Evolutionary conservation across 2,329 filamentous ascomycete species (phyloP), one percentile per base, ranked within the genome.

Genomic region (Diaporthe sp.): DNA sequence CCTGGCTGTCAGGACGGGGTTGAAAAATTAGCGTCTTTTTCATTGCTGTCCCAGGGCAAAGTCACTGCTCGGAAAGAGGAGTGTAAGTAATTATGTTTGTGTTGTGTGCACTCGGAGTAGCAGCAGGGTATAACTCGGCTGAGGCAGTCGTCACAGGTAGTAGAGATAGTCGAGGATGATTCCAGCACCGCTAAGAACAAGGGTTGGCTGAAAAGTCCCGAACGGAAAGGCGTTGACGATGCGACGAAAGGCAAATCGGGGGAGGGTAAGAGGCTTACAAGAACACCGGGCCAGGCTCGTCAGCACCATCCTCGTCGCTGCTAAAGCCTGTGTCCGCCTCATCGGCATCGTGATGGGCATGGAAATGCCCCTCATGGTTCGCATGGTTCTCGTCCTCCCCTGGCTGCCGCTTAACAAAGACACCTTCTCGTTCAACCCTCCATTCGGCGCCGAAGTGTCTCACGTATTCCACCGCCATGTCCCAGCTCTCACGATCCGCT

Each of bases 401-500:
- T 3, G 79, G 76, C 50, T 76, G 77, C 13, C 73, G 42, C 38
- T 77, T 83, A 4, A 86, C 83, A 52, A 89, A 86, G n/a, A 88
- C 80, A 1, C 88, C 88, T 7, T 86, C 83, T 2, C 83, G 78
- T 54, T 82, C 84, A 58, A 86, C 83, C 25, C 80, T 82, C 88
- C 88, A 90, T 4, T 80, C 82, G 30, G 80, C 78, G 2, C 81
- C 79, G 30, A 61, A 74, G 30, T 61, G 42, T 0, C 84, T 80
- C 0, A 87, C 79, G 75, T 83, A 85, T 47, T 85, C 81, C 22
- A 86, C 83, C 0, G 84, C 84, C 82, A 86, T 83, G 1, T 84
- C 81, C 88, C 88, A 89, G 4, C 84, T 83, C 71, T 86, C 86
- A 50, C 78, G 79, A 74, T 88, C 85, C 0, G 83, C 83, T 0